phyloP scores from a whole-genome alignment of 2,329 filamentous ascomycete genomes.

The Neofusicoccum kwambonambiense region DNA sequence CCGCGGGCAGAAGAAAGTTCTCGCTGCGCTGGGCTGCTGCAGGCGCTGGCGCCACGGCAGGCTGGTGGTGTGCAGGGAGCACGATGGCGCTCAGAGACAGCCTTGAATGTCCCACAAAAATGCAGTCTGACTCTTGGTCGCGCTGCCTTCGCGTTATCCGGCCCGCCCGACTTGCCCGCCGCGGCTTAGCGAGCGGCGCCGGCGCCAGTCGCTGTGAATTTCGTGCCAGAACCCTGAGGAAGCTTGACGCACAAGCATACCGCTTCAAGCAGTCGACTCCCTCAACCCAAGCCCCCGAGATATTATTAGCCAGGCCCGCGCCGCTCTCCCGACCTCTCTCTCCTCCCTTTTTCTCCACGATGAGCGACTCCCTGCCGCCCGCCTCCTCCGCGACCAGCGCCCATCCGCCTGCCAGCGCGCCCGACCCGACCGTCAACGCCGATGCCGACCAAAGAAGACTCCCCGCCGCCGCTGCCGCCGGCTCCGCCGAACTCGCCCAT shows the following conservation, averaged over 20 bases:
- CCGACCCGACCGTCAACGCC: conserved; percentile 35
- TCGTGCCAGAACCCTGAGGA: conserved; percentile 11
- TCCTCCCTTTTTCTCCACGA: conserved; percentile 10
- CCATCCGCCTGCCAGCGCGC: conserved; percentile 32
- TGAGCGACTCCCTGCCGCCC: neutral
- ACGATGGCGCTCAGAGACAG: conserved; percentile 12
- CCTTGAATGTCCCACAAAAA: conserved; percentile 16
- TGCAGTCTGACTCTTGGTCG: conserved; percentile 16
- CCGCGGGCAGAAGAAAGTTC: neutral
- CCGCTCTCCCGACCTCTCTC: conserved; percentile 1
- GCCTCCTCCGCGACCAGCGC: conserved; percentile 27
- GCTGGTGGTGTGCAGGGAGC: conserved; percentile 13
- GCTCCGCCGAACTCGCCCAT: conserved; percentile 57
- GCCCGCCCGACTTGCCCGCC: conserved; percentile 14
- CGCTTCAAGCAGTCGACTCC: conserved; percentile 15
- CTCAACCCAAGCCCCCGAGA: conserved; percentile 2
- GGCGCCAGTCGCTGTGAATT: conserved; percentile 8
- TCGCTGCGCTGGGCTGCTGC: conserved; percentile 1
- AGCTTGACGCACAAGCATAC: conserved; percentile 11
- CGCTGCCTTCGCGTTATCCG: conserved; percentile 11
- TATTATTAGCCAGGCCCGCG: conserved; percentile 7
- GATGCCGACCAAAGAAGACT: conserved; percentile 49
- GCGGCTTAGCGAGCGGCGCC: conserved; percentile 12
- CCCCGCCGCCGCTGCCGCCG: conserved; percentile 50
- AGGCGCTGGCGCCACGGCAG: neutral